Evolutionary conservation across 1,139 yeast genomes (phyloP).

Genomic region (Geotrichum restrictum): DNA sequence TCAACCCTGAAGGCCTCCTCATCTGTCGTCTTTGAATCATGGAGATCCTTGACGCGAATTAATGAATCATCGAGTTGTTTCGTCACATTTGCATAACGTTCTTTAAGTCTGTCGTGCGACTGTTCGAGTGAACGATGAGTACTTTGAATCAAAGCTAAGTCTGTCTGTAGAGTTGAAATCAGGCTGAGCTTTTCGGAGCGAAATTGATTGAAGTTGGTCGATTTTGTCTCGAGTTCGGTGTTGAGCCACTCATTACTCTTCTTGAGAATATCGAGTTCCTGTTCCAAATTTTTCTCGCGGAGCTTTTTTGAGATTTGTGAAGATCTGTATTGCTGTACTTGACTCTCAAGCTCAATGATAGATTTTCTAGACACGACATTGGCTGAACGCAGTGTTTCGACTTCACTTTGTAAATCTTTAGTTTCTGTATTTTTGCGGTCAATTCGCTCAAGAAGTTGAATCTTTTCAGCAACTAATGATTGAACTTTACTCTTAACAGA

Average conservation of each 20-base stretch:
- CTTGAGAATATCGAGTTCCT: constrained; percentile 40
- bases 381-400: constrained; percentile 48
- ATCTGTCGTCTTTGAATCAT: constrained; percentile 46
- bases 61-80: constrained; percentile 42
- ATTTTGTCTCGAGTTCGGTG: constrained; percentile 38
- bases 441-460: constrained; percentile 42
- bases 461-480: constrained; percentile 38
- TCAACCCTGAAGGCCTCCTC: constrained; percentile 61
- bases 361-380: constrained; percentile 46
- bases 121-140: constrained; percentile 38
- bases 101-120: constrained; percentile 30
- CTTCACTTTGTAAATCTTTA: constrained; percentile 49
- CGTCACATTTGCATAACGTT: constrained; percentile 40
- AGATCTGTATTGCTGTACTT: constrained; percentile 38
- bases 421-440: constrained; percentile 49
- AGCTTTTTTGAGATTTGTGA: constrained; percentile 39
- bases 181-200: constrained; percentile 39
- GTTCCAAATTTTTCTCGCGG: constrained; percentile 40
- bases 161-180: constrained; percentile 36
- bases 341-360: constrained; percentile 42
- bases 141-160: constrained; percentile 39
- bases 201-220: constrained; percentile 39
- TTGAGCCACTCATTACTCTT: constrained; percentile 42
- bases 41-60: constrained; percentile 46
- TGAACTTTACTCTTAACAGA: constrained; percentile 28